phyloP scores from a whole-genome alignment of 2,329 filamentous ascomycete species.

The Exophiala calicioides region DNA sequence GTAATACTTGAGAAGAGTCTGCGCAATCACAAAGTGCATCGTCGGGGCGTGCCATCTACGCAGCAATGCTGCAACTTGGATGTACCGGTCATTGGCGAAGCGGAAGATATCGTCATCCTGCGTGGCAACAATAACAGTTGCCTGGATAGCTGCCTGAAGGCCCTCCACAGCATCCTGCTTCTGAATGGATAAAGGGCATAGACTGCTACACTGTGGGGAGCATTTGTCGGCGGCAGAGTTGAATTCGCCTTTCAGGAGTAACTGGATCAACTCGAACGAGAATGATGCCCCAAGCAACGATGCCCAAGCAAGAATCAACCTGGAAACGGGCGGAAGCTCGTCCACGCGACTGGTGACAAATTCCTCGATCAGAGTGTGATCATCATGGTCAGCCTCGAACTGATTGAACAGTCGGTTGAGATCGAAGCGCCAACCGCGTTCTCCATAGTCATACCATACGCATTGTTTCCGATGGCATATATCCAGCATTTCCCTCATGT shows the following conservation, averaged over 20 bases:
- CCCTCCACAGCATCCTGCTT: constrained; percentile 73
- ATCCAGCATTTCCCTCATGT: constrained; percentile 86
- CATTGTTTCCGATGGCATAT: constrained; percentile 83
- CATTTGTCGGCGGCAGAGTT: constrained; percentile 51
- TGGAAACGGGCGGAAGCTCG: constrained; percentile 72
- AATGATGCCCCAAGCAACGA: constrained; percentile 80
- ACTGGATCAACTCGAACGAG: constrained; percentile 77
- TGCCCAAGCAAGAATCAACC: constrained; percentile 82
- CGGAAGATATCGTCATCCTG: constrained; percentile 87
- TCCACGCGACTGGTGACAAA: constrained; percentile 78
- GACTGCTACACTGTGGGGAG: constrained; percentile 41
- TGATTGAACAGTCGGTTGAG: constrained; percentile 82
- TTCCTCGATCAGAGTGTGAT: constrained; percentile 77
- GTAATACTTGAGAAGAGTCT: constrained; percentile 73
- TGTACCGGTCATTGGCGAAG: constrained; percentile 85
- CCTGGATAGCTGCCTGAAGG: too few relatives aligned
- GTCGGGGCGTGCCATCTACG: constrained; percentile 66
- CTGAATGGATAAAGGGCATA: constrained; percentile 59
- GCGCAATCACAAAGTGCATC: constrained; percentile 90
- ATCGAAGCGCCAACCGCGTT: constrained; percentile 80
- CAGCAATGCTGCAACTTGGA: constrained; percentile 70
- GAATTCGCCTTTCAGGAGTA: constrained; percentile 74
- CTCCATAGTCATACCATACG: constrained; percentile 86
- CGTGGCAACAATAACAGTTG: too few relatives aligned
- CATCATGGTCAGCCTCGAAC: constrained; percentile 77